These are phyloP conservation scores for Suhomyces sp. DNA, from an alignment of 805 yeast genomes.

Conservation along the genomic window DNA sequence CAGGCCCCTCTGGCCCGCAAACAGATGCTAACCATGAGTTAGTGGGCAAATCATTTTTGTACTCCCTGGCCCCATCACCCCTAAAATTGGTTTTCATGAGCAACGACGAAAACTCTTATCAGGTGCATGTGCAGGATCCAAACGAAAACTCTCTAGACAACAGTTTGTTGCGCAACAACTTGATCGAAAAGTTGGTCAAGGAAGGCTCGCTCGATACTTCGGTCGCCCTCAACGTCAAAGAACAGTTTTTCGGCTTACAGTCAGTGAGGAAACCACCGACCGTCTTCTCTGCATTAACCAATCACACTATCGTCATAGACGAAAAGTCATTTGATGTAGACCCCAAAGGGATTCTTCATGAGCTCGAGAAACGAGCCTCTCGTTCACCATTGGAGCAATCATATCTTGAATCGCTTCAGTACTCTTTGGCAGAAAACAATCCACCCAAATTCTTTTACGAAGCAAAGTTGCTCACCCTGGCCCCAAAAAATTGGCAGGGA, in stretches of 20 bases:
- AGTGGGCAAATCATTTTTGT: constrained; percentile 28
- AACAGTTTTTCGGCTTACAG: neutral
- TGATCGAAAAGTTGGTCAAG: constrained; percentile 12
- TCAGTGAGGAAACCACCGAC: neutral
- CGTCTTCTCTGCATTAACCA: neutral
- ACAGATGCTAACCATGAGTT: constrained; percentile 21
- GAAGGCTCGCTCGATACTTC: neutral
- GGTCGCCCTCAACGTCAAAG: neutral
- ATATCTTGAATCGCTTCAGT: constrained; percentile 17
- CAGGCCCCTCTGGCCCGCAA: constrained; percentile 21
- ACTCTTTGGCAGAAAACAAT: constrained; percentile 10
- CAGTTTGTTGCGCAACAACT: constrained; percentile 21
- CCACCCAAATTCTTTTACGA: constrained; percentile 24
- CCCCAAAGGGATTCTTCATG: constrained; percentile 12
- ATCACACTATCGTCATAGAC: constrained; percentile 13
- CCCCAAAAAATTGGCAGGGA: constrained; percentile 13
- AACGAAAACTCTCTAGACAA: constrained; percentile 14
- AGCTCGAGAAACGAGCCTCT: constrained; percentile 8
- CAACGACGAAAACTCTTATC: constrained; percentile 16
- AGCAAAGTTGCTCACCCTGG: constrained; percentile 12
- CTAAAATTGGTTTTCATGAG: constrained; percentile 29
- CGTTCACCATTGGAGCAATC: constrained; percentile 9
- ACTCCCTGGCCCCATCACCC: constrained; percentile 27
- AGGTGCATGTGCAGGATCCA: constrained; percentile 15
- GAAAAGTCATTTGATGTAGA: constrained; percentile 24